These are phyloP conservation scores for Melaleuca quinquenervia DNA, from an alignment of 345 rosid genomes.

Conservation along the genomic window DNA sequence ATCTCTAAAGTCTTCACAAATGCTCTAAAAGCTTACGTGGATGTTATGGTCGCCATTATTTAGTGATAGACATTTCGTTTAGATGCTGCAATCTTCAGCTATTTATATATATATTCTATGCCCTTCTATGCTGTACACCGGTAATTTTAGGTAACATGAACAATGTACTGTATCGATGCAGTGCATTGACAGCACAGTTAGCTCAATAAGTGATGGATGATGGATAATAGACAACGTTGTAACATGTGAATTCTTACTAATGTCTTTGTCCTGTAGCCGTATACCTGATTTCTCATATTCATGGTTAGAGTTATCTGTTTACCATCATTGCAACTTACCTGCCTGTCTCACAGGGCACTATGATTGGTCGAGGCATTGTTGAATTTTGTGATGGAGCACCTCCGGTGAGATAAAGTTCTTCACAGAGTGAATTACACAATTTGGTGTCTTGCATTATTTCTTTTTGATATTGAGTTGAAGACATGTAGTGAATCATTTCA, in stretches of 20 bases:
- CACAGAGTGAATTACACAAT: not conserved
- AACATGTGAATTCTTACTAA: not conserved
- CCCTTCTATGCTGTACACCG: not conserved
- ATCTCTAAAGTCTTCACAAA: not conserved
- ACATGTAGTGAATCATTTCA: not conserved
- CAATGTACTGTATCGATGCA: not conserved
- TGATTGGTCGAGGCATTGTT: conserved; percentile 66
- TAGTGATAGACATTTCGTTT: not conserved
- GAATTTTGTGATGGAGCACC: conserved; percentile 89
- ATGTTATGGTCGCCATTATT: not conserved
- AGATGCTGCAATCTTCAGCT: not conserved
- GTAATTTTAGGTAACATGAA: not conserved
- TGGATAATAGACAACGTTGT: not conserved
- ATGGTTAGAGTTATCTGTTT: not conserved
- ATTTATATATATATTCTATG: not conserved
- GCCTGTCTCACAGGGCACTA: conserved; percentile 38
- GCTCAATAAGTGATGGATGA: not conserved
- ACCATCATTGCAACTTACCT: not conserved
- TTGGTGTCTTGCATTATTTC: not conserved
- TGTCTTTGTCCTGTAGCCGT: not conserved
- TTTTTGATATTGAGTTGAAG: not conserved
- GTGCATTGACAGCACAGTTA: not conserved
- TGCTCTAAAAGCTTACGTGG: not conserved
- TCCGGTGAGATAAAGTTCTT: conserved; percentile 33
- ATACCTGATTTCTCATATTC: not conserved